These are phyloP conservation scores for Aspergillus campestris DNA, from an alignment of 495 filamentous ascomycete genomes.

Conservation along the genomic window DNA sequence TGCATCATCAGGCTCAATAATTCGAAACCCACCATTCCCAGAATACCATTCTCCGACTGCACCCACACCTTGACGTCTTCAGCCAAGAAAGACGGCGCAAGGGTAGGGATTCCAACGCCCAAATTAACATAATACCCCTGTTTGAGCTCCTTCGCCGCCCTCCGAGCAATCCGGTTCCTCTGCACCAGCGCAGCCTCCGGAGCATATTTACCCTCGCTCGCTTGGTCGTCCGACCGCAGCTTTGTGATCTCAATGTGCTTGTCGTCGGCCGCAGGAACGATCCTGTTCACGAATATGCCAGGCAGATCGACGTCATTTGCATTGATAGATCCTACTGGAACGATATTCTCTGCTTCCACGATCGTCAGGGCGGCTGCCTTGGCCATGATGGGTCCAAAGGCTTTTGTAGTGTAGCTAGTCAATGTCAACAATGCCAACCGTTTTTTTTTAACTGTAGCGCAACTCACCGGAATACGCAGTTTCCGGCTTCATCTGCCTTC, in stretches of 20 bases:
- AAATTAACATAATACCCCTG: constrained; percentile 91
- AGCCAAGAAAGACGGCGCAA: constrained; percentile 75
- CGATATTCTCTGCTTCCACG: constrained; percentile 87
- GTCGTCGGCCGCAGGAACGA: constrained; percentile 63
- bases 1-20: background rate
- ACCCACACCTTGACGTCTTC: constrained; percentile 72
- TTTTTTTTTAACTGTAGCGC: background rate
- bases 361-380: constrained; percentile 81
- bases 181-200: constrained; percentile 56
- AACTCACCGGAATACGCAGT: constrained; percentile 78
- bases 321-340: constrained; percentile 70
- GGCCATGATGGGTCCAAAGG: constrained; percentile 83
- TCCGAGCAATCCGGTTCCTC: constrained; percentile 69
- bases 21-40: constrained; percentile 52
- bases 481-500: constrained; percentile 79
- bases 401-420: constrained; percentile 39
- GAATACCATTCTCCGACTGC: constrained; percentile 86
- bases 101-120: constrained; percentile 84
- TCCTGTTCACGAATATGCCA: constrained; percentile 80
- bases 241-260: constrained; percentile 84
- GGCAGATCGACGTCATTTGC: constrained; percentile 77
- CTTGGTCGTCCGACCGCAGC: constrained; percentile 49
- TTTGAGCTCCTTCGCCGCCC: constrained; percentile 89
- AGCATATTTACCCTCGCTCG: constrained; percentile 40
- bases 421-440: constrained; percentile 2